A percentile compares a stretch with the other conserved stretches of the same genome.
These are phyloP conservation scores for Platismatia glauca DNA, from an alignment of 495 filamentous ascomycete species.

Conservation along the genomic window DNA sequence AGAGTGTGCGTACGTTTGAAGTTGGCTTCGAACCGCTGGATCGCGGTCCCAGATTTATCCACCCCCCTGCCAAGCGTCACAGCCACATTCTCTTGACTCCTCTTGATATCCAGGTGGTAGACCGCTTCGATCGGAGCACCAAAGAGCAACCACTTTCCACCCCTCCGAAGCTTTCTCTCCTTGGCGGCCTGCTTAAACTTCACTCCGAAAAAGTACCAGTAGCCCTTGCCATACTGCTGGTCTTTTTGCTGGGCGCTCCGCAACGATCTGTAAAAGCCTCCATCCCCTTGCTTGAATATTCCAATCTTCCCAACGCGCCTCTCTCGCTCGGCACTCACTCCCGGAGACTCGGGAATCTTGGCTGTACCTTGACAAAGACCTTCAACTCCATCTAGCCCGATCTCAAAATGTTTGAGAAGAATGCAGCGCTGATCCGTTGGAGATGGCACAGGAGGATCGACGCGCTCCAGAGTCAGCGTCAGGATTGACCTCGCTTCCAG, in stretches of 20 bases:
- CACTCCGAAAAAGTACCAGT: constrained; percentile 15
- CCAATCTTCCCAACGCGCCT: constrained; percentile 7
- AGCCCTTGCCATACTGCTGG: constrained; percentile 8
- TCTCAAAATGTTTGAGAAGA: constrained; percentile 11
- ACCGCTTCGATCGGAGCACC: constrained; percentile 15
- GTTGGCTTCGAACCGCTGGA: neutral
- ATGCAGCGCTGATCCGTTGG: neutral
- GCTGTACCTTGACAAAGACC: constrained; percentile 11
- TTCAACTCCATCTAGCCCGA: constrained; percentile 18
- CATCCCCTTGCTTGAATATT: constrained; percentile 2
- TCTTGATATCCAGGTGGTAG: neutral
- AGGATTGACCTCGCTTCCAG: constrained; percentile 5
- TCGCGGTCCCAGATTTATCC: neutral
- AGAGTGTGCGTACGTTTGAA: constrained; percentile 4
- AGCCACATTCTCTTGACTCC: neutral
- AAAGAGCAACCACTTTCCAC: constrained; percentile 13
- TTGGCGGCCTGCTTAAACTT: neutral
- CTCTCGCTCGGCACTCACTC: constrained; percentile 1
- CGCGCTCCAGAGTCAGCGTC: constrained; percentile 8
- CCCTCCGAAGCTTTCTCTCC: neutral
- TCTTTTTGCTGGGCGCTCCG: constrained; percentile 10
- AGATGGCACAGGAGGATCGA: neutral
- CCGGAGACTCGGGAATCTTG: constrained; percentile 5
- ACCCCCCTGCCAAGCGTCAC: constrained; percentile 6
- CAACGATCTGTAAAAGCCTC: constrained; percentile 3